Conservation (phyloP, 768 basidiomycete species). For the Naganishia vaughanmartiniae region DNA sequence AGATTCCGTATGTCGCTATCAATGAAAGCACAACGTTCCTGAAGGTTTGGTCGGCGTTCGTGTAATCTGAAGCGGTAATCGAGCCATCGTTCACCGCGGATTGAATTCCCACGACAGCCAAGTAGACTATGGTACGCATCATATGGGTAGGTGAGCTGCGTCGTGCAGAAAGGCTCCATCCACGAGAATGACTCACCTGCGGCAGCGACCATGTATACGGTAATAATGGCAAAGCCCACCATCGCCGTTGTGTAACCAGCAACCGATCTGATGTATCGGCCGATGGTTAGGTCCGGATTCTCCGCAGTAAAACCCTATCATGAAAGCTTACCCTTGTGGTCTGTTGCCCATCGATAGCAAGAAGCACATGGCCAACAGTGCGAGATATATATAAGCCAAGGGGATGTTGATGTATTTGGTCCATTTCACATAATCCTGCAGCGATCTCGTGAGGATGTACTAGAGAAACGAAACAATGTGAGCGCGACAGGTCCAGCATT, state of each 20-base stretch:
- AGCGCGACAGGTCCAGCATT: too few relatives aligned
- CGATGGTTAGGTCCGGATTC: background rate
- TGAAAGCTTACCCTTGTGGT: slow-evolving; percentile 66
- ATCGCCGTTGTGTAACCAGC: slow-evolving; percentile 81
- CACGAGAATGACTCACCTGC: slow-evolving; percentile 39
- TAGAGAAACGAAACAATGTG: slow-evolving; percentile 22
- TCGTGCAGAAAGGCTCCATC: background rate
- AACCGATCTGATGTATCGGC: slow-evolving; percentile 56
- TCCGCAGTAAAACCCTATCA: background rate
- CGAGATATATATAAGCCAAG: slow-evolving; percentile 82
- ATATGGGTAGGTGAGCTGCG: background rate
- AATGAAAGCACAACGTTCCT: slow-evolving; percentile 82
- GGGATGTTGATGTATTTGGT: slow-evolving; percentile 70
- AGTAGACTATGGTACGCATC: slow-evolving; percentile 60
- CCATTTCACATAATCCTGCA: slow-evolving; percentile 58
- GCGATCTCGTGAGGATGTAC: slow-evolving; percentile 66
- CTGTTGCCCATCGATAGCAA: slow-evolving; percentile 83
- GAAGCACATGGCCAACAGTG: slow-evolving; percentile 81
- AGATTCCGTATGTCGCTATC: slow-evolving; percentile 82
- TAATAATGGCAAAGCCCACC: slow-evolving; percentile 82
- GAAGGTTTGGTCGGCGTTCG: slow-evolving; percentile 71
- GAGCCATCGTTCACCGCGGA: slow-evolving; percentile 57
- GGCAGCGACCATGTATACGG: slow-evolving; percentile 83
- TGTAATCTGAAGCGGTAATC: slow-evolving; percentile 58
- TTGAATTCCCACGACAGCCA: slow-evolving; percentile 77